Percentiles rank a stretch among this genome's conserved stretches.
These are phyloP conservation scores for Nannochloropsis granulata DNA, from an alignment of 108 stramenopile genomes.

Conservation along the genomic window DNA sequence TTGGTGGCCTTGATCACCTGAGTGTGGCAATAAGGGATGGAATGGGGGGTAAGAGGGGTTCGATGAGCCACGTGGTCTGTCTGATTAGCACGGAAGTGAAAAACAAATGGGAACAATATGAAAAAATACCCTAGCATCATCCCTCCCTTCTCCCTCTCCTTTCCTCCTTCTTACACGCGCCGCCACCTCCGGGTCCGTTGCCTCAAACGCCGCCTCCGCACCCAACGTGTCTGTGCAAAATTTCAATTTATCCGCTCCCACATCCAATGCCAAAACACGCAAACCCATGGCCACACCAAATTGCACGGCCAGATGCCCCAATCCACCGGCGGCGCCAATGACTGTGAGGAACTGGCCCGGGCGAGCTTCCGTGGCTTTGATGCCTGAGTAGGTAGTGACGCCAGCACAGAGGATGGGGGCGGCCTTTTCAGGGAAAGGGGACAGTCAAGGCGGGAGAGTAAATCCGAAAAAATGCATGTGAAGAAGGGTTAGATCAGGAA, in stretches of 20 bases:
- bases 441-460: background rate
- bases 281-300: slow-evolving; percentile 2
- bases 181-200: background rate
- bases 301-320: slow-evolving; percentile 1
- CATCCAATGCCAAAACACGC: background rate
- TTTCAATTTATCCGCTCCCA: background rate
- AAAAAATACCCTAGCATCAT: background rate
- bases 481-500: too few relatives aligned
- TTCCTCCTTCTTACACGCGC: background rate
- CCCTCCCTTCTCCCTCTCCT: background rate
- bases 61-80: too few relatives aligned
- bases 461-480: background rate
- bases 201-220: background rate
- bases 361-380: background rate
- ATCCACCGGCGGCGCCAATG: slow-evolving; percentile 3
- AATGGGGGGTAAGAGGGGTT: too few relatives aligned
- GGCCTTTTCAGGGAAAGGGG: background rate
- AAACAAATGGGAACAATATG: background rate
- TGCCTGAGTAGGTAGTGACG: background rate
- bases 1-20: background rate
- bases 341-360: slow-evolving; percentile 2
- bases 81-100: background rate
- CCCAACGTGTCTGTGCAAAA: slow-evolving; percentile 3
- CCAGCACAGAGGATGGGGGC: background rate
- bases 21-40: too few relatives aligned